phyloP scores from a whole-genome alignment of 805 yeast genomes.

The Komagataella pastoris region DNA sequence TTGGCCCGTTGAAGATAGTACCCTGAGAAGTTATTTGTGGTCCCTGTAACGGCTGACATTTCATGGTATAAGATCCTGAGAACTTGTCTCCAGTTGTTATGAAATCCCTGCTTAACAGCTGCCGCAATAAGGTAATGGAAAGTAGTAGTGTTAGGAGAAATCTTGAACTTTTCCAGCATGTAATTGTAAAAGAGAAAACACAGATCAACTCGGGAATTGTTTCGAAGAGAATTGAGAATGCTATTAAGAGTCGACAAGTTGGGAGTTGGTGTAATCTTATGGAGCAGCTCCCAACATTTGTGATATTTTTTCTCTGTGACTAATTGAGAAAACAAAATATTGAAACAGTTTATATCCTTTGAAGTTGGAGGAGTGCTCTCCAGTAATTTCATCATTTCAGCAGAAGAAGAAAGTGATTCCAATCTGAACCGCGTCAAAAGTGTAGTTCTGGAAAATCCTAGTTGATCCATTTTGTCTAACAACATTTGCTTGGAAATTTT shows the following conservation, averaged over 20 bases:
- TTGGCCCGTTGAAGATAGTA: conserved; percentile 10
- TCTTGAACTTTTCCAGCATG: conserved; percentile 11
- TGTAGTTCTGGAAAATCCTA: conserved; percentile 17
- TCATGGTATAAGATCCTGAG: conserved; percentile 7
- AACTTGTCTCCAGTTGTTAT: conserved; percentile 7
- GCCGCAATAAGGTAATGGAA: conserved; percentile 21
- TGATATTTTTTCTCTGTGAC: not conserved
- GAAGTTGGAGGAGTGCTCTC: not conserved
- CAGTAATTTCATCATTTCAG: not conserved
- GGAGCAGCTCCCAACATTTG: not conserved
- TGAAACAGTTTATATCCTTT: not conserved
- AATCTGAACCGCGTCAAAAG: conserved; percentile 6
- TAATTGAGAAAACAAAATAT: conserved; percentile 5
- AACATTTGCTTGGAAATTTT: conserved; percentile 17
- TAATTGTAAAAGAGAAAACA: conserved; percentile 18
- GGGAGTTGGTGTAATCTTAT: not conserved
- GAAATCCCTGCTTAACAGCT: conserved; percentile 18
- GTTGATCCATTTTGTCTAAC: conserved; percentile 16
- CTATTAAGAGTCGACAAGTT: conserved; percentile 12
- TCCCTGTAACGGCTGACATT: conserved; percentile 1
- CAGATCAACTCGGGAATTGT: conserved; percentile 21
- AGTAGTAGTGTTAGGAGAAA: conserved; percentile 17
- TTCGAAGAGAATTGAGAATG: conserved; percentile 17
- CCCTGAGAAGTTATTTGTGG: conserved; percentile 1
- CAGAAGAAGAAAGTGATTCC: not conserved